Conservation (phyloP, 768 basidiomycete species). For the Hortiboletus campestris region DNA sequence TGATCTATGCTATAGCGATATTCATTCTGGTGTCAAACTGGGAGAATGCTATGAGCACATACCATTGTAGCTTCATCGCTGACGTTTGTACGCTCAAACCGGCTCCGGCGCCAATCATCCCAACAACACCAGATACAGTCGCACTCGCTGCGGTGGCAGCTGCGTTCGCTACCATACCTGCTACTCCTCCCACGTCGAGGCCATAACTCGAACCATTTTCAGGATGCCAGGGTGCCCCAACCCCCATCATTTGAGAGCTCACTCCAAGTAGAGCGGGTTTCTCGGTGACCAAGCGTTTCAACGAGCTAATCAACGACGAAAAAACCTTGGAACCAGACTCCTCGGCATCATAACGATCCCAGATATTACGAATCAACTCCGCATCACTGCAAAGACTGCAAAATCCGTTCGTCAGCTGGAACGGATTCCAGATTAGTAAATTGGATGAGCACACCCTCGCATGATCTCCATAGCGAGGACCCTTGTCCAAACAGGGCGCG, state of each 20-base stretch:
- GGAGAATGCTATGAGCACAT: slow-evolving; percentile 20
- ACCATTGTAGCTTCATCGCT: slow-evolving; percentile 92
- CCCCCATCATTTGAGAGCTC: slow-evolving; percentile 74
- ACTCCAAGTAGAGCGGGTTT: slow-evolving; percentile 84
- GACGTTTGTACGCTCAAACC: slow-evolving; percentile 73
- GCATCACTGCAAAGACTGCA: slow-evolving; percentile 73
- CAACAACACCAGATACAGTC: slow-evolving; percentile 80
- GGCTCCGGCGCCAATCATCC: slow-evolving; percentile 72
- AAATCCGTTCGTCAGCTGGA: slow-evolving; percentile 1
- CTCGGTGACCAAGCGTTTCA: slow-evolving; percentile 87
- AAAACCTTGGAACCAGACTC: slow-evolving; percentile 69
- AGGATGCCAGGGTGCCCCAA: slow-evolving; percentile 52
- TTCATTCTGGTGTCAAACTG: background rate
- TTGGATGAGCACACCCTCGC: slow-evolving; percentile 56
- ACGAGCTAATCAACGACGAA: slow-evolving; percentile 70
- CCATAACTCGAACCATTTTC: slow-evolving; percentile 42
- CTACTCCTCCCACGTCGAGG: slow-evolving; percentile 64
- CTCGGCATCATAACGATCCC: slow-evolving; percentile 70
- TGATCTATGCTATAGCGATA: slow-evolving; percentile 81
- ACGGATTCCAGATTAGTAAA: background rate
- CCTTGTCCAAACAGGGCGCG: slow-evolving; percentile 79
- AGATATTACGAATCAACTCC: slow-evolving; percentile 75
- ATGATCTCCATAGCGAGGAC: slow-evolving; percentile 92
- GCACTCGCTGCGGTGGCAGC: slow-evolving; percentile 82
- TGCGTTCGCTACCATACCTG: slow-evolving; percentile 79